Conservation (phyloP, 2,329 filamentous ascomycete genomes). For the Fusarium annulatum region DNA sequence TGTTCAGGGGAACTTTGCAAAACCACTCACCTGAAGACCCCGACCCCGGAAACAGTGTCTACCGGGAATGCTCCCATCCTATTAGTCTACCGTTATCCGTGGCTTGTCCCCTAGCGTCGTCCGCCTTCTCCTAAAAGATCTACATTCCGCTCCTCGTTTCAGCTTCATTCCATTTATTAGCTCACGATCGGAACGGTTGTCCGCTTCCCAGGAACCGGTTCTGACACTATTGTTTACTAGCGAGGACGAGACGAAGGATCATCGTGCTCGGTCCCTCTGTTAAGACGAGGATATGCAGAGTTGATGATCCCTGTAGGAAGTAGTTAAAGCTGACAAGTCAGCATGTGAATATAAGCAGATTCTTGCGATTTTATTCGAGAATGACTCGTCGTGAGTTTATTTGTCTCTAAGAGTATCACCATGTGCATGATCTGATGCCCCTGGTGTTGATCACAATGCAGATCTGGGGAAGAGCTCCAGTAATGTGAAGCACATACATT, state of each 20-base stretch:
- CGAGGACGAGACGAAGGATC: neutral
- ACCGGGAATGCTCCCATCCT: neutral
- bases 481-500: neutral
- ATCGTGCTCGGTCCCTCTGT: neutral
- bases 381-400: neutral
- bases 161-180: neutral
- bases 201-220: neutral
- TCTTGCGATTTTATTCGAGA: neutral
- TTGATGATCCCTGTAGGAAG: neutral
- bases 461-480: slow-evolving; percentile 4
- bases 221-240: neutral
- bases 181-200: neutral
- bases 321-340: neutral
- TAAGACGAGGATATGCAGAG: neutral
- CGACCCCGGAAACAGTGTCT: neutral
- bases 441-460: neutral
- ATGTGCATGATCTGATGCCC: neutral
- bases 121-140: neutral
- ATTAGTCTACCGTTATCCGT: neutral
- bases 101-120: neutral
- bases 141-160: neutral
- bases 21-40: neutral
- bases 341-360: neutral
- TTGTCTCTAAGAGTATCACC: neutral
- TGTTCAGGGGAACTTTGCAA: neutral